phyloP scores from a whole-genome alignment of 164 flowering plant genomes.

The Liriodendron chinense region DNA sequence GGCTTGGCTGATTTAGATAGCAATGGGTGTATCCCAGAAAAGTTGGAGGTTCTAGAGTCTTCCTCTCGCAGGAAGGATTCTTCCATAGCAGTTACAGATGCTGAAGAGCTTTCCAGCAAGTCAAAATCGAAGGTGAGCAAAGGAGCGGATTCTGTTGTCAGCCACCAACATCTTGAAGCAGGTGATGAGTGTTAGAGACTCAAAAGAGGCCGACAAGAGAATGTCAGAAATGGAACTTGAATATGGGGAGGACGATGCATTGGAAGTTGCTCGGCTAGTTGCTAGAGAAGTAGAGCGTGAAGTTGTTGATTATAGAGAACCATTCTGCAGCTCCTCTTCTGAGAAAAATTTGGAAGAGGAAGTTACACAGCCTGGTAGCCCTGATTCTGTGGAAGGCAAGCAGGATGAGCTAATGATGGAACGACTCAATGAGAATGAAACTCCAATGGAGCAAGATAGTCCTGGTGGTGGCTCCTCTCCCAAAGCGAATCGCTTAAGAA shows the following conservation, averaged over 20 bases:
- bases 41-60: conserved; percentile 24
- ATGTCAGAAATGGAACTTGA: conserved; percentile 56
- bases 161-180: conserved; percentile 26
- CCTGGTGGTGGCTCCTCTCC: conserved; percentile 32
- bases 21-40: conserved; percentile 17
- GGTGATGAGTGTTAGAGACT: conserved; percentile 14
- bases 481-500: conserved; percentile 20
- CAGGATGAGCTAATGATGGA: conserved; percentile 24
- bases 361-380: conserved; percentile 39
- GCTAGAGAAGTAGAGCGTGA: conserved; percentile 77
- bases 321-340: conserved; percentile 52
- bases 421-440: conserved; percentile 24
- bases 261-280: conserved; percentile 80
- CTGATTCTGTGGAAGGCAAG: conserved; percentile 49
- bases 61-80: conserved; percentile 29
- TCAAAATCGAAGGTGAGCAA: conserved; percentile 8
- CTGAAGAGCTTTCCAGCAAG: conserved; percentile 25
- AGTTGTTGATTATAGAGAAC: conserved; percentile 51
- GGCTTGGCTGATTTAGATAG: conserved; percentile 19
- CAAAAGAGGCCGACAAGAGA: conserved; percentile 22
- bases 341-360: conserved; percentile 46
- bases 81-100: conserved; percentile 16
- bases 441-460: conserved; percentile 19
- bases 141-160: conserved; percentile 20
- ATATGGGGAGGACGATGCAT: conserved; percentile 70